Base-by-base conservation (phyloP, 805 yeast genomes). In the Wickerhamiella alocasiicola region DNA sequence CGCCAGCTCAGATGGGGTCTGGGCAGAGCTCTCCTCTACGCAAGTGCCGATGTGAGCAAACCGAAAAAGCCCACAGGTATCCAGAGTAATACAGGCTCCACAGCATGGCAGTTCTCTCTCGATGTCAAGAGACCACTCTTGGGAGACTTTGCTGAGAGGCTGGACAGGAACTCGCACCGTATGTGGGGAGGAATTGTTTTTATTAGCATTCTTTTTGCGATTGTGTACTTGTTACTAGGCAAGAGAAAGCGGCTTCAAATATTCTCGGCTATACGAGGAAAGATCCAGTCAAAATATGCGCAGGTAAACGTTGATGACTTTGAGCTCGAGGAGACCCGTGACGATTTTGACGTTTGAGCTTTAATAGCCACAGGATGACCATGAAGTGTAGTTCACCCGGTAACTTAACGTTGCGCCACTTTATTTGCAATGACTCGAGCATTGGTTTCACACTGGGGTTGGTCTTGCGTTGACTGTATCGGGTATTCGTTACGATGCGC, bases 21-120 rank as follows among this genome's bases (percentile, higher is more conserved):
- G 38, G 78, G 78, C 4, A 56, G 77, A 26, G 84, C 84, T 1
- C 55, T 78, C 7, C 55, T 78, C 17, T 78, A 78, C 52, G 72
- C 79, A 3, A 68, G 66, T 46, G 74, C 65, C 55, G 81, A 71
- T 58, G 66, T 66, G 44, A 60, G 61, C 25, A 66, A 52, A 44
- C n/a, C 41, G n/a, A 32, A 32, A 17, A 24, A 33, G 9, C 29
- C 34, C 13, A 28, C 37, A 4, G 48, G 50, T 1, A 23, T 45
- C 2, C 48, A 47, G 27, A 34, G 34, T n/a, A 45, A 47, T 21
- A 23, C 36, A 4, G 50, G 46, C 2, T 31, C 45, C 16, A 31
- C 32, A 5, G 15, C n/a, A 2, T 47, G 50, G 50, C 29, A 21
- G 19, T 45, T 42, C 19, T 44, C 45, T n/a, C 27, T 23, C 17